A percentile compares a stretch with the other conserved stretches of the same genome.
phyloP scores from a whole-genome alignment of 1,284 basidiomycete genomes.

The Austroboletus rostrupii region DNA sequence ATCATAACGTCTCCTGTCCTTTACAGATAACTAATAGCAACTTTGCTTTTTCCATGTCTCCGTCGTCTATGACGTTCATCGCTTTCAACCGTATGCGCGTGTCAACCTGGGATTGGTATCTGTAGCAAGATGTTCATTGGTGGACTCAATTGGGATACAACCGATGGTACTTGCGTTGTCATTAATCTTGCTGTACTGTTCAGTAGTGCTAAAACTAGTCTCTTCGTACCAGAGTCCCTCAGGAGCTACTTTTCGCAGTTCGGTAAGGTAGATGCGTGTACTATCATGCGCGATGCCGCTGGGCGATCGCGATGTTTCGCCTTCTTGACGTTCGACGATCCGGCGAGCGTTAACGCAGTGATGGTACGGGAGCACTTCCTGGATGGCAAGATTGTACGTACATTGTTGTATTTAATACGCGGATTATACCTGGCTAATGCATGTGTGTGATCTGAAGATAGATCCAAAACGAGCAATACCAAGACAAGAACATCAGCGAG shows the following conservation, averaged over 20 bases:
- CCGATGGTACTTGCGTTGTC: conserved; percentile 70
- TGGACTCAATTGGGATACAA: conserved; percentile 96
- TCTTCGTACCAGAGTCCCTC: conserved; percentile 62
- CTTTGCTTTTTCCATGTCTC: conserved; percentile 33
- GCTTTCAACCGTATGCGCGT: conserved; percentile 26
- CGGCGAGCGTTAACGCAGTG: conserved; percentile 84
- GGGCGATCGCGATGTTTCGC: conserved; percentile 92
- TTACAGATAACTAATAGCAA: conserved; percentile 76
- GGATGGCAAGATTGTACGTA: conserved; percentile 87
- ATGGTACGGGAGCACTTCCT: conserved; percentile 87
- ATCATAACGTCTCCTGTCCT: conserved; percentile 61
- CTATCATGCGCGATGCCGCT: conserved; percentile 91
- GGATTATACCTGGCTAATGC: conserved; percentile 23
- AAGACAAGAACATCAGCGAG: conserved; percentile 87
- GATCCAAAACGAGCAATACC: conserved; percentile 99
- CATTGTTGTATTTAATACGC: conserved; percentile 22
- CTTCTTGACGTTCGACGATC: conserved; percentile 88
- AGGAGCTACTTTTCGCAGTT: conserved; percentile 86
- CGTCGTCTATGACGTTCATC: conserved; percentile 35
- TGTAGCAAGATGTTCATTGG: conserved; percentile 97
- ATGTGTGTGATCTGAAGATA: conserved; percentile 57
- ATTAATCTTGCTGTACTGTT: conserved; percentile 30
- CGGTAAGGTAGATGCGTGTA: conserved; percentile 88
- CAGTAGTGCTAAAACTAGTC: conserved; percentile 39
- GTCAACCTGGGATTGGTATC: conserved; percentile 27